phyloP scores from a whole-genome alignment of 352 stramenopile genomes.

The Phytophthora ohioensis region DNA sequence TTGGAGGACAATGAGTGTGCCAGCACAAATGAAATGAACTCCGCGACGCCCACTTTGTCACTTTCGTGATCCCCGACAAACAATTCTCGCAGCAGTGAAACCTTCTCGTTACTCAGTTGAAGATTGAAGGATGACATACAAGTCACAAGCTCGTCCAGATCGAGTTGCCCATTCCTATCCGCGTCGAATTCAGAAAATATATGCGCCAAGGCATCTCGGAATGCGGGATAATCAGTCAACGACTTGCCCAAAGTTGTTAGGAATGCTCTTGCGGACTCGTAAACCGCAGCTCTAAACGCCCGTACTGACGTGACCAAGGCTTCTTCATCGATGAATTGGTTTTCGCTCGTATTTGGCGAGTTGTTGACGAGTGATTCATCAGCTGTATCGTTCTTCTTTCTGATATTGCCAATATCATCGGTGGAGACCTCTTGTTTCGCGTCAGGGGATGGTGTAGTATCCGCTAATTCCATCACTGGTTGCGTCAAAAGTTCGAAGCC shows the following conservation, averaged over 20 bases:
- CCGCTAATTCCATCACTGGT: neutral
- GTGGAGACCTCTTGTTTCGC: neutral
- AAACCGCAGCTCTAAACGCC: slow-evolving; percentile 47
- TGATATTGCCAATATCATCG: neutral
- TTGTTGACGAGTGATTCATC: neutral
- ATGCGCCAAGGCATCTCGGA: slow-evolving; percentile 58
- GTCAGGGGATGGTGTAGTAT: neutral
- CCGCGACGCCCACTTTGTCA: slow-evolving; percentile 58
- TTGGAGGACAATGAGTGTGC: slow-evolving; percentile 30
- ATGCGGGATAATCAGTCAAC: slow-evolving; percentile 51
- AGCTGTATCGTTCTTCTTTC: neutral
- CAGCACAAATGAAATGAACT: slow-evolving; percentile 84
- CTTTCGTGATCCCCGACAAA: slow-evolving; percentile 48
- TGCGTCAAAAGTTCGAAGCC: slow-evolving; percentile 57
- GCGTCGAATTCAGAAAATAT: slow-evolving; percentile 69
- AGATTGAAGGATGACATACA: slow-evolving; percentile 67
- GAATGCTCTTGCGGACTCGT: slow-evolving; percentile 48
- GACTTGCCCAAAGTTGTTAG: slow-evolving; percentile 37
- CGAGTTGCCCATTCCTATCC: slow-evolving; percentile 61
- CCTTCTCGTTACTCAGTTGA: slow-evolving; percentile 45
- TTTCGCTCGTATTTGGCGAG: neutral
- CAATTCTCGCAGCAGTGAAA: slow-evolving; percentile 62
- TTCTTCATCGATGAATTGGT: slow-evolving; percentile 38
- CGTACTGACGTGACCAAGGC: slow-evolving; percentile 45
- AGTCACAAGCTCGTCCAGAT: slow-evolving; percentile 57